Evolutionary conservation across 139 green algal species (phyloP).

Genomic region (Closterium sp.): DNA sequence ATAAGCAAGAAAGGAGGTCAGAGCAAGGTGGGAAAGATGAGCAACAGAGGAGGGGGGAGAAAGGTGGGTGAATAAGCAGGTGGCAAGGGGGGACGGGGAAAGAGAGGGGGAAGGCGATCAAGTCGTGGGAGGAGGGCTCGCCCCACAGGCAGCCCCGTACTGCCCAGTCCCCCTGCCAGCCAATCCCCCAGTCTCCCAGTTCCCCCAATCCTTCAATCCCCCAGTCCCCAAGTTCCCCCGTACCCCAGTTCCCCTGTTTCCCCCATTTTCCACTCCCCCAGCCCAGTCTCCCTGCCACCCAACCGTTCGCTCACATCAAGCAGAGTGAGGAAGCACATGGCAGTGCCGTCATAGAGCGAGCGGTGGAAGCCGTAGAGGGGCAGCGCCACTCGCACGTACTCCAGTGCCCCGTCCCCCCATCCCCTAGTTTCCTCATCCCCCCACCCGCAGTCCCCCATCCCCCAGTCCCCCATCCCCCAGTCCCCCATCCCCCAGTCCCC

Average conservation of each 20-base stretch:
- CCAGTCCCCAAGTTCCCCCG: not conserved
- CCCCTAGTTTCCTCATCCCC: not conserved
- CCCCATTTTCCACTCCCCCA: not conserved
- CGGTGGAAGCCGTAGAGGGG: constrained; percentile 83
- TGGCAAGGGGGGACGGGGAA: too few relatives aligned
- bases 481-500: not conserved
- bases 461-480: not conserved
- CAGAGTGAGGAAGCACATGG: constrained; percentile 92
- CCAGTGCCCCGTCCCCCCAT: constrained; percentile 49
- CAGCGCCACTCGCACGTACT: constrained; percentile 73
- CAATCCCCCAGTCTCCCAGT: not conserved
- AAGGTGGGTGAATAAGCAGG: too few relatives aligned
- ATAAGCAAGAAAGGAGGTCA: too few relatives aligned
- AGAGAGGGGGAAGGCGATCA: too few relatives aligned
- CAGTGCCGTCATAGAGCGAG: constrained; percentile 85
- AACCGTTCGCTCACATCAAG: not conserved
- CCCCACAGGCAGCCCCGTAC: too few relatives aligned
- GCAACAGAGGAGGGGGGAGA: too few relatives aligned
- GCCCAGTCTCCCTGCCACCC: not conserved
- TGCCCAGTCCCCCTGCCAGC: not conserved
- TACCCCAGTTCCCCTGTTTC: not conserved
- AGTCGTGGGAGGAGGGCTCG: too few relatives aligned
- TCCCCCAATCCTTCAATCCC: not conserved
- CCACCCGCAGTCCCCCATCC: not conserved
- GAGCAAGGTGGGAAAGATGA: too few relatives aligned